Percentiles rank a stretch among this genome's conserved stretches.
Conservation (phyloP, 2,329 filamentous ascomycete genomes). For the Xylaria sp. region DNA sequence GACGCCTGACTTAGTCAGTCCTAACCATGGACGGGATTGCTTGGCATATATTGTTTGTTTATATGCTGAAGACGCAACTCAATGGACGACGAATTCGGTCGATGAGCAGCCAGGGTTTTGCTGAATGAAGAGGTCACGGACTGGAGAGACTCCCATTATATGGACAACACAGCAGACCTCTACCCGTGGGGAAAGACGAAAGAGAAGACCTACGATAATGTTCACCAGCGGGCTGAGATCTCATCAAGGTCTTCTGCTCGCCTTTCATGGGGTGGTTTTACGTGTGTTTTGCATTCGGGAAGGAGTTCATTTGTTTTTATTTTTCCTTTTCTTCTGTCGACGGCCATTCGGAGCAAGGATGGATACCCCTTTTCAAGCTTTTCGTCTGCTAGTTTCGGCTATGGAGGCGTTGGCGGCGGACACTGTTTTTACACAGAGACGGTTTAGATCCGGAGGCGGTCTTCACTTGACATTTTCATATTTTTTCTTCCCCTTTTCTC, state of each 20-base stretch:
- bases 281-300: constrained; percentile 13
- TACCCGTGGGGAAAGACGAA: background rate
- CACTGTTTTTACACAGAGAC: background rate
- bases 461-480: background rate
- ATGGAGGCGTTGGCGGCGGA: background rate
- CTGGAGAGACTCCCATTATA: background rate
- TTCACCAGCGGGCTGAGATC: no score
- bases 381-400: background rate
- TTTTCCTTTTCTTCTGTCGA: background rate
- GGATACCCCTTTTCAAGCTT: constrained; percentile 15
- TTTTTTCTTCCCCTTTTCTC: background rate
- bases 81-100: background rate
- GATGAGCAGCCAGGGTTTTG: background rate
- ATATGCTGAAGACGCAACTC: constrained; percentile 16
- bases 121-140: background rate
- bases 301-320: constrained; percentile 12
- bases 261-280: background rate
- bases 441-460: background rate
- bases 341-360: constrained; percentile 2
- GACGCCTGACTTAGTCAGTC: constrained; percentile 8
- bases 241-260: no score
- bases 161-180: background rate
- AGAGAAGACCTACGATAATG: background rate
- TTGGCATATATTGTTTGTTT: background rate
- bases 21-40: background rate